phyloP scores from a whole-genome alignment of 768 basidiomycete species.

The Termitomyces bulborhizus region DNA sequence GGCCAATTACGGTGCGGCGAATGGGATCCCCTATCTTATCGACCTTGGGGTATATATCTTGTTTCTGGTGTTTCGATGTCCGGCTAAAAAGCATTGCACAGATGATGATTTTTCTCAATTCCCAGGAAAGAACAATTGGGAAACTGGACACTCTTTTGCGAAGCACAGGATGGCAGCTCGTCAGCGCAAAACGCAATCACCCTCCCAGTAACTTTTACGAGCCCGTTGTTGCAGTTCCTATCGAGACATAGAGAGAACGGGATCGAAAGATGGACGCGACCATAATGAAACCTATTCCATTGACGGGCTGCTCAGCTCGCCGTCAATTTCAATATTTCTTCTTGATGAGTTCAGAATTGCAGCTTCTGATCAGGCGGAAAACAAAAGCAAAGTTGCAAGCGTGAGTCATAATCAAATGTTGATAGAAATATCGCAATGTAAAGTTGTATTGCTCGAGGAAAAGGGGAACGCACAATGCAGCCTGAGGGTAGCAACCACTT shows the following conservation, averaged over 20 bases:
- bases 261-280: not conserved
- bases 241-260: not conserved
- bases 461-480: too few species aligned
- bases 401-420: too few species aligned
- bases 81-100: not conserved
- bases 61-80: not conserved
- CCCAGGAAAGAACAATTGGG: conserved; percentile 8
- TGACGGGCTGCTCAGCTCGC: too few species aligned
- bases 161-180: conserved; percentile 7
- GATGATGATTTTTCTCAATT: conserved; percentile 12
- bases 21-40: conserved; percentile 1
- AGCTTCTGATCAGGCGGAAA: too few species aligned
- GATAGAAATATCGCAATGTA: too few species aligned
- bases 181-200: conserved; percentile 1
- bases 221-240: conserved; percentile 5
- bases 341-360: too few species aligned
- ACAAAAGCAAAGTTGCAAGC: too few species aligned
- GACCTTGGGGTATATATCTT: conserved; percentile 1
- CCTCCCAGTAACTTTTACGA: conserved; percentile 7
- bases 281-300: not conserved
- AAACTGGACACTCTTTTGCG: not conserved
- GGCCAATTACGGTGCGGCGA: conserved; percentile 6
- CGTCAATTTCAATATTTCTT: too few species aligned
- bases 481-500: too few species aligned
- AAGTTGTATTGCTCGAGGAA: too few species aligned